These are phyloP conservation scores for Puccinellia tenuiflora DNA, from an alignment of 176 grass and related monocot genomes.

Conservation along the genomic window DNA sequence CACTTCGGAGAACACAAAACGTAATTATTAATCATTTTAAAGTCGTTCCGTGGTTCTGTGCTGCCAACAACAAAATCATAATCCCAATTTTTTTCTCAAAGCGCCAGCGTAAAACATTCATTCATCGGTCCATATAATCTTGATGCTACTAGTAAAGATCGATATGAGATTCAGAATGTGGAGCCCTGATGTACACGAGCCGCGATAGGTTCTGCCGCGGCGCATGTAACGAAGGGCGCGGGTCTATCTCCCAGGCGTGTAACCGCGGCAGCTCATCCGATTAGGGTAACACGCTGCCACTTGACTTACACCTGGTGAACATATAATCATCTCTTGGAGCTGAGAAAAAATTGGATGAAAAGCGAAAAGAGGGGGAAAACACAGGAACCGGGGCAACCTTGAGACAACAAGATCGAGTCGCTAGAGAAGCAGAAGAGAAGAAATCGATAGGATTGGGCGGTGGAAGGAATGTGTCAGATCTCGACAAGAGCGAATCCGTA, in stretches of 20 bases:
- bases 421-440: background rate
- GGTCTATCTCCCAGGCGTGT: constrained; percentile 46
- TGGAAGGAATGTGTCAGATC: constrained; percentile 50
- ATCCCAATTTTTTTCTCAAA: no score
- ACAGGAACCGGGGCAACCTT: constrained; percentile 27
- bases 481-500: constrained; percentile 63
- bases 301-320: constrained; percentile 54
- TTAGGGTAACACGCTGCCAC: constrained; percentile 31
- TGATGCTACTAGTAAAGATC: background rate
- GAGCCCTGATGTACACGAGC: constrained; percentile 37
- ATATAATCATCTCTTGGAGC: no score
- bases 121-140: no score
- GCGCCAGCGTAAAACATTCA: no score
- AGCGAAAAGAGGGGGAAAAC: no score
- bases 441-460: background rate
- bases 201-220: background rate
- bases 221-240: constrained; percentile 47
- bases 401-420: constrained; percentile 43
- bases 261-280: constrained; percentile 50
- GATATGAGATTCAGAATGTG: background rate
- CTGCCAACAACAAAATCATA: no score
- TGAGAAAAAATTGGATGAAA: no score
- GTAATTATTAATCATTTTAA: no score
- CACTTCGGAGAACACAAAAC: no score
- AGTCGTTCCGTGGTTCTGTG: no score